These are phyloP conservation scores for Crucihimalaya himalaica DNA, from an alignment of 345 rosid species.

Conservation along the genomic window DNA sequence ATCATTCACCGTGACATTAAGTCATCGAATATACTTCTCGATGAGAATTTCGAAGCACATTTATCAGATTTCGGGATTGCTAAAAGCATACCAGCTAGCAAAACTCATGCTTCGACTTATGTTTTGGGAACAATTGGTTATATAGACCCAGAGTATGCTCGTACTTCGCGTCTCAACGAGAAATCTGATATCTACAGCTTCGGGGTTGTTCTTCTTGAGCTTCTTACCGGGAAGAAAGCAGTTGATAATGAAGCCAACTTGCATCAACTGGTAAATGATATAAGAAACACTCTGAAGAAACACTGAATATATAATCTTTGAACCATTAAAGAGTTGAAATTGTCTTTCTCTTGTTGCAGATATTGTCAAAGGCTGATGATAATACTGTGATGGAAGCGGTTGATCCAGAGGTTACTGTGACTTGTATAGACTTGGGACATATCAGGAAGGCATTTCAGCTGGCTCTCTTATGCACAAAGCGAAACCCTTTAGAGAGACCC, in stretches of 20 bases:
- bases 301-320: not conserved
- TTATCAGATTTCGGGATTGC: conserved; percentile 95
- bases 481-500: conserved; percentile 72
- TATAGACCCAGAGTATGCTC: conserved; percentile 96
- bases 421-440: conserved; percentile 65
- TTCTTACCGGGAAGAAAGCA: conserved; percentile 92
- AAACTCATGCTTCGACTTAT: conserved; percentile 76
- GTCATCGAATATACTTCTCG: conserved; percentile 86
- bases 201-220: conserved; percentile 92
- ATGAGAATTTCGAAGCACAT: conserved; percentile 84
- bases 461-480: conserved; percentile 79
- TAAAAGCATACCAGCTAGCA: conserved; percentile 69
- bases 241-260: conserved; percentile 88
- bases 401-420: conserved; percentile 84
- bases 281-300: not conserved
- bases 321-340: not conserved
- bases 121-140: conserved; percentile 95
- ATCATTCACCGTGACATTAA: conserved; percentile 92
- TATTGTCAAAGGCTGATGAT: conserved; percentile 71
- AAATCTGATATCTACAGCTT: conserved; percentile 96
- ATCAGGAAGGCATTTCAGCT: conserved; percentile 76
- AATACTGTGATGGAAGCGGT: conserved; percentile 91
- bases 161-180: conserved; percentile 78
- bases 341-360: conserved; percentile 41
- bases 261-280: conserved; percentile 78